These are phyloP conservation scores for Phytopythium montanum DNA, from an alignment of 352 stramenopile genomes.

Conservation along the genomic window DNA sequence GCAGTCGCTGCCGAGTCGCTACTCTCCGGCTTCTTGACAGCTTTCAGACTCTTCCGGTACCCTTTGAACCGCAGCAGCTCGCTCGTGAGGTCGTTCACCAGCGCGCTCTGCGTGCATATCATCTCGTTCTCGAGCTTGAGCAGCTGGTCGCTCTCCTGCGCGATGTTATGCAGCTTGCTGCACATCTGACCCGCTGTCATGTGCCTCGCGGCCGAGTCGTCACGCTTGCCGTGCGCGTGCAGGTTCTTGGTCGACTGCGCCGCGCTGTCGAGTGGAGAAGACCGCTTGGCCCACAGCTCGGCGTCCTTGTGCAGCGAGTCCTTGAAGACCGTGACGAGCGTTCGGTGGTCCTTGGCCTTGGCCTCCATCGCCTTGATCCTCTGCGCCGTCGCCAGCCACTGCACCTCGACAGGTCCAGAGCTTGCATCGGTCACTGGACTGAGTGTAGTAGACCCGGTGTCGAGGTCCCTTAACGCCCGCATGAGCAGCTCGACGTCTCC, in stretches of 20 bases:
- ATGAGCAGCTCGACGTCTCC: constrained; percentile 81
- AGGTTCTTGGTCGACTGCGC: constrained; percentile 26
- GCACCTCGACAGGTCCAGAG: constrained; percentile 26
- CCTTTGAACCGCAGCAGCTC: constrained; percentile 60
- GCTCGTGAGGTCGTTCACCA: constrained; percentile 75
- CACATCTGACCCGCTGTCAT: constrained; percentile 79
- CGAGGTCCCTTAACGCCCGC: constrained; percentile 62
- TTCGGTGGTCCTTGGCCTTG: constrained; percentile 76
- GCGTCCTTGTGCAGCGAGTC: constrained; percentile 78
- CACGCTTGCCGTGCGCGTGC: constrained; percentile 28
- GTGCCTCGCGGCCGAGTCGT: constrained; percentile 65
- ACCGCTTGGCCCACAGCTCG: constrained; percentile 58
- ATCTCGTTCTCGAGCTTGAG: constrained; percentile 60
- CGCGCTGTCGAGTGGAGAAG: not conserved
- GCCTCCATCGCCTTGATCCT: constrained; percentile 60
- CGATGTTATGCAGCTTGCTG: constrained; percentile 80
- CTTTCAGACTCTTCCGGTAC: constrained; percentile 2
- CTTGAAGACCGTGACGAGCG: constrained; percentile 80
- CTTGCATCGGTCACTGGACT: not conserved
- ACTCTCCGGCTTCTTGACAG: not conserved
- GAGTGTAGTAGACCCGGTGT: constrained; percentile 9
- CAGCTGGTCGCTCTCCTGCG: constrained; percentile 68
- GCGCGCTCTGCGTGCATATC: constrained; percentile 41
- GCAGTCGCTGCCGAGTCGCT: not conserved
- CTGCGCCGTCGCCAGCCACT: constrained; percentile 58